Conservation (phyloP, 805 yeast genomes). For the Ogataea trehaloabstinens region DNA sequence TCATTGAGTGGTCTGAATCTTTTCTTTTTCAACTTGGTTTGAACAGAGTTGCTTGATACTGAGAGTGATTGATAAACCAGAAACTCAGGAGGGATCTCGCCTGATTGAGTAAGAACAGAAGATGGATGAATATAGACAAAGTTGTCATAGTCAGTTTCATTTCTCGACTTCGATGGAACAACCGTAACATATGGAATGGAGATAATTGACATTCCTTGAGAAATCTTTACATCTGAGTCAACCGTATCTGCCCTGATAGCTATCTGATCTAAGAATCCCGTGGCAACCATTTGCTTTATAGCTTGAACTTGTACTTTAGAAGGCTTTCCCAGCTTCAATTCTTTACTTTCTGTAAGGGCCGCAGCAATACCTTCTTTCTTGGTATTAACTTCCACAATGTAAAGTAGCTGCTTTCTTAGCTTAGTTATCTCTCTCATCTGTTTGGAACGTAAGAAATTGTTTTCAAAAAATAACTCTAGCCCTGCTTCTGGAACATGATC, state of each 20-base stretch:
- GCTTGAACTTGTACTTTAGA: slow-evolving; percentile 66
- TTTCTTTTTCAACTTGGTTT: slow-evolving; percentile 41
- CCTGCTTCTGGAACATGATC: slow-evolving; percentile 67
- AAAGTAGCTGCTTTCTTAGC: slow-evolving; percentile 73
- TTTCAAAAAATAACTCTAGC: slow-evolving; percentile 44
- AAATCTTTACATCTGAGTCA: slow-evolving; percentile 57
- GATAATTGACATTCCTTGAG: slow-evolving; percentile 56
- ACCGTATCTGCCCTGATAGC: slow-evolving; percentile 79
- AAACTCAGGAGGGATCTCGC: slow-evolving; percentile 76
- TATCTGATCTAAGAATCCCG: slow-evolving; percentile 90
- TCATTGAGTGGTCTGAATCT: slow-evolving; percentile 79
- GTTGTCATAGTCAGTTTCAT: slow-evolving; percentile 44
- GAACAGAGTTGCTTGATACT: slow-evolving; percentile 44
- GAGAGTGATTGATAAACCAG: slow-evolving; percentile 72
- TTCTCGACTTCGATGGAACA: slow-evolving; percentile 36
- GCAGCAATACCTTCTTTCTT: slow-evolving; percentile 59
- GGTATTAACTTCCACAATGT: slow-evolving; percentile 68
- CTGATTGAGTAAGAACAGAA: slow-evolving; percentile 59
- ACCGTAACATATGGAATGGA: slow-evolving; percentile 67
- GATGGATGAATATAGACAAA: slow-evolving; percentile 78
- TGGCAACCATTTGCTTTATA: slow-evolving; percentile 85
- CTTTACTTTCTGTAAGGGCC: slow-evolving; percentile 36
- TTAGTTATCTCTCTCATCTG: slow-evolving; percentile 82
- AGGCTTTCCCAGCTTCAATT: slow-evolving; percentile 64
- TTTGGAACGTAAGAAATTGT: slow-evolving; percentile 73